A percentile compares a stretch with the other conserved stretches of the same genome.
Conservation (phyloP, 768 basidiomycete species). For the Suillus subluteus region DNA sequence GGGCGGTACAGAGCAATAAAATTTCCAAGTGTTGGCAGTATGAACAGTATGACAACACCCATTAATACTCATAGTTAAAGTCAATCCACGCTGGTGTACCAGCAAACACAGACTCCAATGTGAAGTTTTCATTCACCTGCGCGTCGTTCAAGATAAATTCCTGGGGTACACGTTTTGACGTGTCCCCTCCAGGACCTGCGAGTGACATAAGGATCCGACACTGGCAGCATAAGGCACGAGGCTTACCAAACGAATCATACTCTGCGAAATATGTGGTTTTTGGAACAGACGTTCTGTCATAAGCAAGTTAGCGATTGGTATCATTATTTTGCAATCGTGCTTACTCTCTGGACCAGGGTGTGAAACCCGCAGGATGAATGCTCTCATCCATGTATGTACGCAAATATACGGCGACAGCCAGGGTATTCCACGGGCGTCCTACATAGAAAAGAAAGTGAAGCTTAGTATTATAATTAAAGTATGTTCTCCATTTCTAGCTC, state of each 20-base stretch:
- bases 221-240: neutral
- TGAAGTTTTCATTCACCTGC: conserved; percentile 42
- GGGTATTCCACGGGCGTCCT: conserved; percentile 64
- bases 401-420: conserved; percentile 57
- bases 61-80: conserved; percentile 17
- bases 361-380: conserved; percentile 54
- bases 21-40: conserved; percentile 73
- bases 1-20: conserved; percentile 91
- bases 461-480: neutral
- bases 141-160: conserved; percentile 49
- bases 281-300: conserved; percentile 47
- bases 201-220: neutral
- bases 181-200: conserved; percentile 55
- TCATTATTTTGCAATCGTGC: neutral
- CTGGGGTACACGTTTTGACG: conserved; percentile 43
- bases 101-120: conserved; percentile 52
- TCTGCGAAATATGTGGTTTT: conserved; percentile 64
- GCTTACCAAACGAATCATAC: conserved; percentile 51
- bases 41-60: too few relatives aligned
- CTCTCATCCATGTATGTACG: conserved; percentile 62
- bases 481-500: neutral
- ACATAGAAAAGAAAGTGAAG: neutral
- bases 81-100: conserved; percentile 60
- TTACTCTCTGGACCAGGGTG: conserved; percentile 42
- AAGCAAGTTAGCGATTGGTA: neutral